Base-by-base conservation (phyloP, 441 rosid genomes). In the Brassica hybrid region DNA sequence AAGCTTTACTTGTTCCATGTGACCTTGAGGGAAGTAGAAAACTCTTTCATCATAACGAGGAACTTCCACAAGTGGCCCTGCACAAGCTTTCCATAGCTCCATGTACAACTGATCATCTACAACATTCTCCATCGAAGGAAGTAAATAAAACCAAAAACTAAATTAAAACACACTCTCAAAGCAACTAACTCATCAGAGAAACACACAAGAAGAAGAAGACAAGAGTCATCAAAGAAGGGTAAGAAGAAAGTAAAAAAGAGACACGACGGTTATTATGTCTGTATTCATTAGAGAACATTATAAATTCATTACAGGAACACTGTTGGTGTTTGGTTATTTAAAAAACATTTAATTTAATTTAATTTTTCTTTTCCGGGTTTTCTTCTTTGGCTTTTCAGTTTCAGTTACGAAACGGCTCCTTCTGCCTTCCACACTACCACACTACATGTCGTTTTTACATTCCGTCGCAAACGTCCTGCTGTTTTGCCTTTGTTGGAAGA, bases 1-100 rank as follows among this genome's bases (percentile, higher is more conserved):
- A n/a, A n/a, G n/a, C n/a, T n/a, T n/a, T n/a, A n/a, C n/a, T 85
- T 95, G 99, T 75, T 95, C 98, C 88, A 92, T 88, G 75, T 92
- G 99, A 73, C 99, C 98, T 80, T 93, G 99, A 23, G 98, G 95
- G 34, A 95, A 93, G 80, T 95, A 95, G 74, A 77, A 90, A 72
- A 92, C 99, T 75, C 94, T 86, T 73, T 96, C 99, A 12, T 84
- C 89, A 63, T 7, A 32, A 38, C 81, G 82, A 71, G 99, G 99
- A 72, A 94, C 90, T 73, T 91, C 95, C 56, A 94, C 98, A 63
- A 94, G 81, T 57, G 96, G 95, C 2, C 98, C 99, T 13, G 99
- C 97, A 75, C 97, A 94, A n/a, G 91, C 90, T 78, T 87, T 88
- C 98, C 99, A 94, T 27, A 94, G 86, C 88, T 96, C 95, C 71